phyloP scores from a whole-genome alignment of 1,139 yeast genomes.

The Geotrichum siamense region DNA sequence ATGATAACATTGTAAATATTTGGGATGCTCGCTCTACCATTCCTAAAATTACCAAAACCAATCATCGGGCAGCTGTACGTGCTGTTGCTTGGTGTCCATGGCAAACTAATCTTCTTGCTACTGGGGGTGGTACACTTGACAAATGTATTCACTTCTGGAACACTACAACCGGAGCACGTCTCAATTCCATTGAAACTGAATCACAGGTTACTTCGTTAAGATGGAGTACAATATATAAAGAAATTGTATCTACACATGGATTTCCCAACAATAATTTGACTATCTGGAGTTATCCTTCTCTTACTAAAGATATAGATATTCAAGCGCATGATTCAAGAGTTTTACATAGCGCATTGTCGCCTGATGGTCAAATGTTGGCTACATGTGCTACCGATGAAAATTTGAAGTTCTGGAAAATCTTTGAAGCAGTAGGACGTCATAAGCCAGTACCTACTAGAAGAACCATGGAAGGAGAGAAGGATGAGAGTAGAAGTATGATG shows the following conservation, averaged over 20 bases:
- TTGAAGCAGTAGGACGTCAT: slow-evolving; percentile 49
- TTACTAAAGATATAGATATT: slow-evolving; percentile 85
- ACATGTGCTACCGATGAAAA: slow-evolving; percentile 97
- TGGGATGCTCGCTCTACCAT: slow-evolving; percentile 83
- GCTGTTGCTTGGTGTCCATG: slow-evolving; percentile 96
- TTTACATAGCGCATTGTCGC: slow-evolving; percentile 74
- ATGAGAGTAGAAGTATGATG: slow-evolving; percentile 39
- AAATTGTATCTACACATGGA: slow-evolving; percentile 91
- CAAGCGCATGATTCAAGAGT: slow-evolving; percentile 89
- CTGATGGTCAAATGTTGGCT: slow-evolving; percentile 84
- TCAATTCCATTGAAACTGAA: slow-evolving; percentile 83
- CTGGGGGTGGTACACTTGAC: slow-evolving; percentile 96
- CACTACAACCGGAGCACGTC: slow-evolving; percentile 79
- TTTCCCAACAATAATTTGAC: slow-evolving; percentile 82
- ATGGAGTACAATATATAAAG: slow-evolving; percentile 81
- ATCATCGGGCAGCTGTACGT: slow-evolving; percentile 91
- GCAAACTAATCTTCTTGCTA: slow-evolving; percentile 72
- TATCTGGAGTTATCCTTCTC: slow-evolving; percentile 77
- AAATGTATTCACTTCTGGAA: slow-evolving; percentile 93
- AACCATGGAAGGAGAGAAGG: slow-evolving; percentile 31
- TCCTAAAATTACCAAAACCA: slow-evolving; percentile 70
- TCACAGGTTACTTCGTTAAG: slow-evolving; percentile 88
- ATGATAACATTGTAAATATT: slow-evolving; percentile 85
- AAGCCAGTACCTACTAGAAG: slow-evolving; percentile 22
- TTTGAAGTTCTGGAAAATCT: slow-evolving; percentile 88